phyloP scores from a whole-genome alignment of 78 protist species.

The Dictyostelium firmibasis region DNA sequence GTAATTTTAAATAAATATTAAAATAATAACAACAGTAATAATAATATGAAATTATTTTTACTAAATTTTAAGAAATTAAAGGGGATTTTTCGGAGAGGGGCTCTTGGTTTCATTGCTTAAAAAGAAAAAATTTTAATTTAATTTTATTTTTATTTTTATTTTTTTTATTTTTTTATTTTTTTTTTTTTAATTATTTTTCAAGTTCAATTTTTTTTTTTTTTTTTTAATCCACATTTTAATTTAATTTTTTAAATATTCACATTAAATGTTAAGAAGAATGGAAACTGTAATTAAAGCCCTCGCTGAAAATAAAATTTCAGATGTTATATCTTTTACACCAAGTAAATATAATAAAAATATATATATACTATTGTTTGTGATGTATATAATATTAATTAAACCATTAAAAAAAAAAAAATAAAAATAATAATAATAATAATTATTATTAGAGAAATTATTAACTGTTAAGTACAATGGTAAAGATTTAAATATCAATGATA shows the following conservation, averaged over 20 bases:
- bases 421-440: background rate
- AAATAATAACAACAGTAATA: too few species aligned
- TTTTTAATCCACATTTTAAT: background rate
- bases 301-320: background rate
- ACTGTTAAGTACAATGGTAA: conserved; percentile 1
- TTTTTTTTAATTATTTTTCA: background rate
- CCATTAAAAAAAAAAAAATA: background rate
- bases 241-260: background rate
- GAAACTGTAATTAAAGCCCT: background rate
- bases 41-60: too few species aligned
- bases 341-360: background rate
- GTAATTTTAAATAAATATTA: background rate
- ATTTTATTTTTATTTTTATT: background rate
- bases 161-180: background rate
- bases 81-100: too few species aligned
- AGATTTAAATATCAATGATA: background rate
- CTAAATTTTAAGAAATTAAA: too few species aligned
- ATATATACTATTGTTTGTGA: background rate
- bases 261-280: background rate
- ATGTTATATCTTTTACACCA: conserved; percentile 20
- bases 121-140: too few species aligned
- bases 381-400: background rate
- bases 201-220: background rate
- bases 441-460: background rate
- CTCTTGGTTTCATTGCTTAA: too few species aligned